Evolutionary conservation across 1,284 basidiomycete species (phyloP), one percentile per base, ranked within the genome.

Genomic region (Apiotrichum sp.): DNA sequence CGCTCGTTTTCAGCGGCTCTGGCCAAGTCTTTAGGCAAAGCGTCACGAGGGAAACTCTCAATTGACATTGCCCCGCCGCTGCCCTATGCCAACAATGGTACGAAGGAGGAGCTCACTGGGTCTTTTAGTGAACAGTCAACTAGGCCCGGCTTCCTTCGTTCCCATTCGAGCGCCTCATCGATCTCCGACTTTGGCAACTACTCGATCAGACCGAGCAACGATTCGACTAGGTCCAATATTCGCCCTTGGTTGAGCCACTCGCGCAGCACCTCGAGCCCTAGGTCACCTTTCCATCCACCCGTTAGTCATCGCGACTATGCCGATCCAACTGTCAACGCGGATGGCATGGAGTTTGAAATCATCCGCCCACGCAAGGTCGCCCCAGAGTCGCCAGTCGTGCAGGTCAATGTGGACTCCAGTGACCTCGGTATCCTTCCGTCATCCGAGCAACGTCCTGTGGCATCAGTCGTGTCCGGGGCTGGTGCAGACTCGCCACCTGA

Each of bases 321-420:
- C 10, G 72, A 74, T 36, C 71, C 70, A 14, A 73, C 69, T 1
- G 63, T 74, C 52, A 70, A 69, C 51, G 67, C 67, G 6, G 71
- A 71, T 35, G 74, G 74, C 16, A 64, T 76, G 59, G 73, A 75
- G 56, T 76, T 76, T 55, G 70, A 74, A 52, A 60, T 76, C n/a
- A 58, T 76, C 34, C 68, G 72, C 41, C 73, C 74, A 13, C 51
- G 55, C n/a, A 53, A 56, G 42, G 22, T 14, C 3, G 13, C 34
- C 11, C 40, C 38, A 2, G 31, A 29, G 11, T 7, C 36, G 6
- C 53, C 50, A 2, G 36, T 42, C 7, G 47, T 53, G 16, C 16
- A 16, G 14, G 29, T 55, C 4, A 45, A 48, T 42, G 10, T 57
- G 14, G 55, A 62, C 8, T 55, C 57, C 29, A 52, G 52, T 47